Conservation (phyloP, 345 rosid genomes). For the Camelina sativa region DNA sequence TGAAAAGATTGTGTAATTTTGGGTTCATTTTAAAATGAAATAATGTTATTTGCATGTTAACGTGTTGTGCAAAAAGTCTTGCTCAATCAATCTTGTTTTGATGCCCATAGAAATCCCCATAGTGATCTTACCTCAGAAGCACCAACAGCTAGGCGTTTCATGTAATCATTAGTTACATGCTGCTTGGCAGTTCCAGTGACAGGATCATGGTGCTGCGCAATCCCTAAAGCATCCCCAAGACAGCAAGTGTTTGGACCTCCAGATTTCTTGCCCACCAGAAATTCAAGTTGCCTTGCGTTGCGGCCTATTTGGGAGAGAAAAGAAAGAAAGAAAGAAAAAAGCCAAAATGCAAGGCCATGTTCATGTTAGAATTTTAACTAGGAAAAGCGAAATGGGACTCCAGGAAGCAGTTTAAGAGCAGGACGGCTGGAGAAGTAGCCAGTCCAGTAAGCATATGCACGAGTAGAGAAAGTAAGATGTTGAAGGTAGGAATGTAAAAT, state of each 20-base stretch:
- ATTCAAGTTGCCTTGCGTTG: slow-evolving; percentile 84
- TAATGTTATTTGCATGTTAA: too few relatives aligned
- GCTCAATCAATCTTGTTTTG: too few relatives aligned
- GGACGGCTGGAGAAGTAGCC: slow-evolving; percentile 92
- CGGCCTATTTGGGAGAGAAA: slow-evolving; percentile 54
- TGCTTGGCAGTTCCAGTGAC: slow-evolving; percentile 85
- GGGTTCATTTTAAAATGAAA: too few relatives aligned
- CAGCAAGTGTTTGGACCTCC: slow-evolving; percentile 54
- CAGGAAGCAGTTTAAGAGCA: slow-evolving; percentile 53
- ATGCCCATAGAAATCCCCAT: neutral
- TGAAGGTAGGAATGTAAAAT: neutral
- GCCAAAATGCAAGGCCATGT: slow-evolving; percentile 5
- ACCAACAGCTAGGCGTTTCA: slow-evolving; percentile 69
- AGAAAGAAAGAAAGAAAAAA: neutral
- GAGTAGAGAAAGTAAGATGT: slow-evolving; percentile 23
- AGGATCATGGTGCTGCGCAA: slow-evolving; percentile 91
- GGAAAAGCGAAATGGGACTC: neutral
- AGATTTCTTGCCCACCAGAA: slow-evolving; percentile 64
- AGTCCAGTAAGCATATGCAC: slow-evolving; percentile 74
- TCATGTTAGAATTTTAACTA: neutral
- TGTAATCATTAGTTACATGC: slow-evolving; percentile 81
- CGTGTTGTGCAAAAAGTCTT: too few relatives aligned
- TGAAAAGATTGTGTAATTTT: too few relatives aligned
- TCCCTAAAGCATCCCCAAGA: slow-evolving; percentile 83
- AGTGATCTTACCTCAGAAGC: slow-evolving; percentile 59